Conservation (phyloP, 1,284 basidiomycete species). For the Ganoderma resinaceum region DNA sequence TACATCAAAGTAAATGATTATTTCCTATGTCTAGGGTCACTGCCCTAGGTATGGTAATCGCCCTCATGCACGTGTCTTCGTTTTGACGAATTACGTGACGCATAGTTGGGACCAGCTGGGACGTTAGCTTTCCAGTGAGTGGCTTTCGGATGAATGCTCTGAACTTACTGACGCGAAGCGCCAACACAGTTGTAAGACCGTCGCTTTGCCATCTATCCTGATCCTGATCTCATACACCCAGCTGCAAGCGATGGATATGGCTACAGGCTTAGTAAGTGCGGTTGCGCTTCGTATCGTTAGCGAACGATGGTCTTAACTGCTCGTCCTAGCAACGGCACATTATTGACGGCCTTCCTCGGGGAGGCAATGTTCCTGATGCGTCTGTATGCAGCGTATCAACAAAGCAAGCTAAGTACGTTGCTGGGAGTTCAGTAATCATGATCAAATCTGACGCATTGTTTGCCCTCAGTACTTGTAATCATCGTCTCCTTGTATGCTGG, state of each 20-base stretch:
- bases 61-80: neutral
- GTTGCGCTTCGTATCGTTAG: neutral
- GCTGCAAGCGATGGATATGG: conserved; percentile 26
- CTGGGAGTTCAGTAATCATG: neutral
- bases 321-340: conserved; percentile 16
- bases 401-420: conserved; percentile 15
- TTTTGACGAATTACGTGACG: neutral
- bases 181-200: neutral
- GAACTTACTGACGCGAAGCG: neutral
- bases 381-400: conserved; percentile 25
- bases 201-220: neutral
- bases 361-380: conserved; percentile 26
- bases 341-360: conserved; percentile 19
- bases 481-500: conserved; percentile 14
- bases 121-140: neutral
- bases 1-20: neutral
- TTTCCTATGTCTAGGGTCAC: neutral
- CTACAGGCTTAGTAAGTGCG: conserved; percentile 16
- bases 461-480: conserved; percentile 8
- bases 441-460: neutral
- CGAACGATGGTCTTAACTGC: neutral
- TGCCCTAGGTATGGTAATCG: neutral
- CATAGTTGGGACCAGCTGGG: conserved; percentile 9
- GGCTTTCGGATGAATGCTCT: neutral
- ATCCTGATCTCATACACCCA: neutral